Evolutionary conservation across 805 yeast genomes (phyloP), one percentile per base, ranked within the genome.

Genomic region (Tetrapisispora fleetii): DNA sequence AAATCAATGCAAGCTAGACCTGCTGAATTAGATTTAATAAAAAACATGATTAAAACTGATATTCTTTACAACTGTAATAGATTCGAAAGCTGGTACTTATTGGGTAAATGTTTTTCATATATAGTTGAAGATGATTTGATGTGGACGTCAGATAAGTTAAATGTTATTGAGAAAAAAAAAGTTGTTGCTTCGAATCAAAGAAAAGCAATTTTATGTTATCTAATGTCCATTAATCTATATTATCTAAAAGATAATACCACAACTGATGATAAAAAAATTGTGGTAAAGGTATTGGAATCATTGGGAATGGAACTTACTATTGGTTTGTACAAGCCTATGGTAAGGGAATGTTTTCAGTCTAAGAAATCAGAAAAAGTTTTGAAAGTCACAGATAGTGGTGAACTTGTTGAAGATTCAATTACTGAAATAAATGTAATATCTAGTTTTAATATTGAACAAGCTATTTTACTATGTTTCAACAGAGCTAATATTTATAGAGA

Each of bases 141-240:
- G n/a, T 88, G 96, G 95, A 85, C 91, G 1, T 81, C 95, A 0
- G 96, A 90, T 57, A 85, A 85, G 58, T 66, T 88, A 36, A 81
- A 81, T 46, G 71, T 76, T 0, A 59, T 72, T 0, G 93, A 84
- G 6, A 73, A 80, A 52, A 83, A 83, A 57, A 67, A 67, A 3
- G 62, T 67, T 0, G 83, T 88, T 0, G 87, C 89, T 0, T 65
- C 73, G 6, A 59, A 77, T 3, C 96, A 88, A 62, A 73, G 83
- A 50, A 82, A 76, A 56, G 73, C 95, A 0, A 63, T 91, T 1
- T 55, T 88, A 2, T 82, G 95, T 52, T 88, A 83, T 55, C 60
- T 81, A 21, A 83, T 84, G 85, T 89, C 95, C 0, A 9, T 57
- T 17, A 48, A 51, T 1, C 21, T 53, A 9, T 52, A 41, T 32